Evolutionary conservation across 371 early-diverging fungal genomes (phyloP).

Genomic region (Funneliformis caledonium): DNA sequence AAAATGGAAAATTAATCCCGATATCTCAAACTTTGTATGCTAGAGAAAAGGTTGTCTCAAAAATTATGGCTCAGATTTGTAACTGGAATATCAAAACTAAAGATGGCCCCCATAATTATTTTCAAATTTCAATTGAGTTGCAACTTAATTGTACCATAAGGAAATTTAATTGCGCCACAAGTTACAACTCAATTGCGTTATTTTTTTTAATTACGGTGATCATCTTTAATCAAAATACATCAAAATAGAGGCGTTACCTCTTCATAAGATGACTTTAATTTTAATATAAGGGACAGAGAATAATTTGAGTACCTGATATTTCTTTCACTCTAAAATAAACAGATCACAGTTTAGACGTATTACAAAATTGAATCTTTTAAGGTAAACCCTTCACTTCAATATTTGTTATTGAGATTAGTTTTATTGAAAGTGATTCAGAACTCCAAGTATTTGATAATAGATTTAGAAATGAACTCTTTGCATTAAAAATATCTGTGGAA

Average conservation of each 20-base stretch:
- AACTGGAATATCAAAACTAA: conserved; percentile 39
- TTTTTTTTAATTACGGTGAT: too few relatives aligned
- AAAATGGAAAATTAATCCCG: conserved; percentile 34
- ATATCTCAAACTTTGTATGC: conserved; percentile 16
- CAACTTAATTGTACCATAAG: too few relatives aligned
- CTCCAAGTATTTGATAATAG: conserved; percentile 26
- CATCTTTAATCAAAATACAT: too few relatives aligned
- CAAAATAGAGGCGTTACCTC: conserved; percentile 26
- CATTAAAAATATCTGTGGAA: neutral
- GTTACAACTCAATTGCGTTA: too few relatives aligned
- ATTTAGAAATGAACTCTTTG: conserved; percentile 33
- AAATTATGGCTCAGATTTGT: conserved; percentile 11
- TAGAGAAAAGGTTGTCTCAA: conserved; percentile 23
- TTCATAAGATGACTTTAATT: conserved; percentile 28
- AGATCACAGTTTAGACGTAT: too few relatives aligned
- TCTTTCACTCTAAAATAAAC: too few relatives aligned
- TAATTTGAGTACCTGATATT: too few relatives aligned
- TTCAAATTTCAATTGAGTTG: too few relatives aligned
- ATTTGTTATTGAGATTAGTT: conserved; percentile 31
- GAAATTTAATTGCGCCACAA: too few relatives aligned
- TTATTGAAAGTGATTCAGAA: conserved; percentile 1
- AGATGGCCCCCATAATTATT: too few relatives aligned
- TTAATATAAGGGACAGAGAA: too few relatives aligned
- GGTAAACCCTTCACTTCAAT: conserved; percentile 10
- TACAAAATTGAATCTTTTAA: too few relatives aligned